Evolutionary conservation across 805 yeast genomes (phyloP).

Genomic region (Schizosaccharomyces cryophilus): DNA sequence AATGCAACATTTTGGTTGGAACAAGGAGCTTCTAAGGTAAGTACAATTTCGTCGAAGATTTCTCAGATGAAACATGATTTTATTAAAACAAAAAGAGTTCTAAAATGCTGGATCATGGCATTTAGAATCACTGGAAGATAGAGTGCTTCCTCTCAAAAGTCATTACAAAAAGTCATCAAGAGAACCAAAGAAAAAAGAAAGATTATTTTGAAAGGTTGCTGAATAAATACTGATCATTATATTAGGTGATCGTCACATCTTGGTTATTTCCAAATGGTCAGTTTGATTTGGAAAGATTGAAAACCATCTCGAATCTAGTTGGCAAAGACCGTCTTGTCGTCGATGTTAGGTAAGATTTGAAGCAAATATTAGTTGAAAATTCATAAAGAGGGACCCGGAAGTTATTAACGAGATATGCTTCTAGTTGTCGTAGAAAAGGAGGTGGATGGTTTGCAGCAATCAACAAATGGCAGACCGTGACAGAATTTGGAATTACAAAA

Average conservation of each 20-base stretch:
- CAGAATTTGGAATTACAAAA: slow-evolving; percentile 30
- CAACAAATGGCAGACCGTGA: slow-evolving; percentile 88
- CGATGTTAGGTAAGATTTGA: slow-evolving; percentile 25
- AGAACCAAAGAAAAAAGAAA: no score
- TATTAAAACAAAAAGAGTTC: no score
- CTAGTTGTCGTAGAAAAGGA: slow-evolving; percentile 11
- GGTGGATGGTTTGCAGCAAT: slow-evolving; percentile 79
- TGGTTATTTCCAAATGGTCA: slow-evolving; percentile 57
- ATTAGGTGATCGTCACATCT: slow-evolving; percentile 56
- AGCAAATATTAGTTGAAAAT: neutral
- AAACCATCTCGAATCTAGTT: slow-evolving; percentile 25
- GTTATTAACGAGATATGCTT: neutral
- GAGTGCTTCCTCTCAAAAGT: no score
- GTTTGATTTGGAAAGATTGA: slow-evolving; percentile 28
- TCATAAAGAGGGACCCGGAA: slow-evolving; percentile 11
- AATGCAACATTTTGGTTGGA: slow-evolving; percentile 66
- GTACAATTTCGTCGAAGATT: neutral
- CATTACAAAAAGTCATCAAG: no score
- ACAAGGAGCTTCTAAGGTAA: slow-evolving; percentile 42
- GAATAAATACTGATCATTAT: no score
- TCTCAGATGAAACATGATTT: no score
- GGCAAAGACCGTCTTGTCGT: slow-evolving; percentile 52
- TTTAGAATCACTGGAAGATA: no score
- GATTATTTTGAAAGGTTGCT: no score
- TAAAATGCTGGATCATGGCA: no score